Base-by-base conservation (phyloP, 257 asterid genomes). In the Euphrasia confusa region DNA sequence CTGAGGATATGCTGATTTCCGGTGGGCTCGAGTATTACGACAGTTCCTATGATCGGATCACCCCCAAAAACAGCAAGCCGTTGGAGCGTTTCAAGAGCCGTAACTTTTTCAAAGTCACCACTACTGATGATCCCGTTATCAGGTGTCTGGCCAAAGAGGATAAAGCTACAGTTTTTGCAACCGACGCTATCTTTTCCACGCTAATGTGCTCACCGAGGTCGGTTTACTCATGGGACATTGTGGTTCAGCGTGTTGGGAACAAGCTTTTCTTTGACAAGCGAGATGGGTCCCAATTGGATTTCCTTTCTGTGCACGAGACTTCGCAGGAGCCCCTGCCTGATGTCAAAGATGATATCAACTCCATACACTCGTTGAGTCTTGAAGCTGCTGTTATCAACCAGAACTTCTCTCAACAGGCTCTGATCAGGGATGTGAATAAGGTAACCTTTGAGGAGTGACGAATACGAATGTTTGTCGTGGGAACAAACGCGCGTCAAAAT, bases 271-370 rank as follows among this genome's bases (percentile, higher is more conserved):
- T 88, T 5, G 96, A 88, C 54, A 88, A 88, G 73, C 78, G 96
- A 9, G 96, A 88, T 65, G 95, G 92, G 24, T 85, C 95, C 0
- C 95, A 88, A 71, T 61, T 88, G 63, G 96, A 88, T 68, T 78
- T 88, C 69, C 79, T 88, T 5, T 68, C 96, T 21, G 95, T 88
- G 0, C 95, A 86, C 54, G 95, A 88, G 72, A 88, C 96, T 0
- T 83, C 92, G 1, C 96, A 88, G 68, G 96, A 88, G 58, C 89
- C 96, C 4, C 75, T 88, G 75, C 92, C 96, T 21, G 96, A 88
- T 72, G 74, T 68, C 6, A 88, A 88, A 76, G 96, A 88, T 1
- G 96, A 88, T 67, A 88, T 88, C 4, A 88, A 88, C 37, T 88
- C 96, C 0, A 83, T 84, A 8, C 79, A 85, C 61, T 83, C 95